Percentiles rank a stretch among this genome's conserved stretches.
phyloP scores from a whole-genome alignment of 495 filamentous ascomycete genomes.

The Xylaria venustula region DNA sequence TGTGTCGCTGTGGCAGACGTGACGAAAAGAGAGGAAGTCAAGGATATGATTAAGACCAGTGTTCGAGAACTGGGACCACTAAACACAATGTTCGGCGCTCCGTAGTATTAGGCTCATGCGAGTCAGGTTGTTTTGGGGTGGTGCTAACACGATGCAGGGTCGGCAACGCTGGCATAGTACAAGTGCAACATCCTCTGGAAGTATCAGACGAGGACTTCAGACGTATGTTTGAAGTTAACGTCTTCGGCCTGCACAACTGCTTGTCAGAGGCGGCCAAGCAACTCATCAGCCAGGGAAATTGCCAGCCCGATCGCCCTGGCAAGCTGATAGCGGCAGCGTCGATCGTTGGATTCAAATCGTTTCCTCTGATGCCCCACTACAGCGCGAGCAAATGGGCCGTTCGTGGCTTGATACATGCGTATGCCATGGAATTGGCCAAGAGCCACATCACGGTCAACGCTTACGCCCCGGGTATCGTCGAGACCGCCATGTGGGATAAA shows the following conservation, averaged over 20 bases:
- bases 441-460: slow-evolving; percentile 62
- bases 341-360: slow-evolving; percentile 57
- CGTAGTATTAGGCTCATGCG: background rate
- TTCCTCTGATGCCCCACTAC: slow-evolving; percentile 53
- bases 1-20: slow-evolving; percentile 54
- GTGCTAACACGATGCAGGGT: slow-evolving; percentile 24
- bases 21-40: slow-evolving; percentile 47
- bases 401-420: slow-evolving; percentile 55
- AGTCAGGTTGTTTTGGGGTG: background rate
- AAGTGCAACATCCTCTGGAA: slow-evolving; percentile 52
- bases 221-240: slow-evolving; percentile 54
- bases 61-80: slow-evolving; percentile 52
- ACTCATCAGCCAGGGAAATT: slow-evolving; percentile 48
- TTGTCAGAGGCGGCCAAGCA: slow-evolving; percentile 53
- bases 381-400: slow-evolving; percentile 61
- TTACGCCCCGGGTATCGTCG: slow-evolving; percentile 63
- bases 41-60: slow-evolving; percentile 45
- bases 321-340: slow-evolving; percentile 57
- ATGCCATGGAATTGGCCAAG: slow-evolving; percentile 56
- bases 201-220: slow-evolving; percentile 49
- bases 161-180: slow-evolving; percentile 60
- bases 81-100: slow-evolving; percentile 44
- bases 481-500: slow-evolving; percentile 59
- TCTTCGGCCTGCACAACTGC: slow-evolving; percentile 59
- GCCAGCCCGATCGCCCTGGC: slow-evolving; percentile 29